Evolutionary conservation across 2,329 filamentous ascomycete species (phyloP).

Genomic region (Lachnellula cervina): DNA sequence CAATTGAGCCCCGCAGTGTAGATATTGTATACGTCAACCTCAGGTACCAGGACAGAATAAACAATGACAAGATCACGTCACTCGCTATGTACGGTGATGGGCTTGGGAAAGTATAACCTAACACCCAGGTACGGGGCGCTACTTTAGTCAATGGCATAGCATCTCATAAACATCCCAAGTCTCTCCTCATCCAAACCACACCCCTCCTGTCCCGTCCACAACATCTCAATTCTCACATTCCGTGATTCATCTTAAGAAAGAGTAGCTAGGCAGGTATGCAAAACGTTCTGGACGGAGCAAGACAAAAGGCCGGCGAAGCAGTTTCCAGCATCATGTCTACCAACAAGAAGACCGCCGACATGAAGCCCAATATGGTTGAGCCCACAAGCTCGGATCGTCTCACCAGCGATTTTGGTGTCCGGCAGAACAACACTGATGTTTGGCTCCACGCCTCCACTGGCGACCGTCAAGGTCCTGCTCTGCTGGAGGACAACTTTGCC

Average conservation of each 20-base stretch:
- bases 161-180: too few relatives aligned
- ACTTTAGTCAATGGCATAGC: too few relatives aligned
- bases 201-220: too few relatives aligned
- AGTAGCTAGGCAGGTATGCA: not conserved
- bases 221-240: not conserved
- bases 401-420: slow-evolving; percentile 74
- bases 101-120: too few relatives aligned
- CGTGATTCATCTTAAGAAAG: not conserved
- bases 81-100: too few relatives aligned
- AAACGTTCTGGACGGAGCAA: slow-evolving; percentile 7
- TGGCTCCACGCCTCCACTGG: slow-evolving; percentile 65
- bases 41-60: too few relatives aligned
- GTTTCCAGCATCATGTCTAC: slow-evolving; percentile 17
- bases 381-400: slow-evolving; percentile 54
- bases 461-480: slow-evolving; percentile 58
- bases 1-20: too few relatives aligned
- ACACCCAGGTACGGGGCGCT: too few relatives aligned
- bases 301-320: slow-evolving; percentile 20
- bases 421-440: slow-evolving; percentile 68
- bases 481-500: slow-evolving; percentile 68
- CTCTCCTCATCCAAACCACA: too few relatives aligned
- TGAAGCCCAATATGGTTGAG: slow-evolving; percentile 47
- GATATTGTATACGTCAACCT: too few relatives aligned
- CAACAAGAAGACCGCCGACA: slow-evolving; percentile 27
- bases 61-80: too few relatives aligned